phyloP scores from a whole-genome alignment of 148 eudicot species.

The Oxyria digyna region DNA sequence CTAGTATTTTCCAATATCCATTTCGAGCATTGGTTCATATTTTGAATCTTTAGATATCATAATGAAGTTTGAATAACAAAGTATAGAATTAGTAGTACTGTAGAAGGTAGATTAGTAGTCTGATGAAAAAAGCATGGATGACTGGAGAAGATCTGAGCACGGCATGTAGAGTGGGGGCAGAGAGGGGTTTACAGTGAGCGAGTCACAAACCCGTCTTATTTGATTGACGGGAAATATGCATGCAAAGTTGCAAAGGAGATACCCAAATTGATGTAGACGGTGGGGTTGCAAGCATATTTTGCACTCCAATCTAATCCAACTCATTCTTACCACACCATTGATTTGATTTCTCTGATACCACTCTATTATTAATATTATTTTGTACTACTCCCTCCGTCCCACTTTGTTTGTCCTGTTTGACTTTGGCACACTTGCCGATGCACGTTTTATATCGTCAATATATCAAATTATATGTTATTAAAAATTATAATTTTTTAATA shows the following conservation, averaged over 20 bases:
- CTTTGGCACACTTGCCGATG: no score
- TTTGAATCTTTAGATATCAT: background rate
- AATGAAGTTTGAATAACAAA: background rate
- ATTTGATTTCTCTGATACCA: constrained; percentile 7
- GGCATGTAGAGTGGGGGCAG: constrained; percentile 2
- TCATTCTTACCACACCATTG: background rate
- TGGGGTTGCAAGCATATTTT: background rate
- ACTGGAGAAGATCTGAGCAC: constrained; percentile 9
- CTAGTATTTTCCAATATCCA: no score
- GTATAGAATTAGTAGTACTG: background rate
- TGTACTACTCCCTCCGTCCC: no score
- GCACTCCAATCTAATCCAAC: constrained; percentile 1
- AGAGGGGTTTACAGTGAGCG: constrained; percentile 1
- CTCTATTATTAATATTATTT: background rate
- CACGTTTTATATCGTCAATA: no score
- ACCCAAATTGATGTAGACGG: background rate
- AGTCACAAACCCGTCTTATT: constrained; percentile 6
- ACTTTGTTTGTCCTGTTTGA: no score
- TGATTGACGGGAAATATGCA: constrained; percentile 8
- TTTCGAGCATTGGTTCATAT: no score
- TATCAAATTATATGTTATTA: no score
- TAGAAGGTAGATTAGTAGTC: background rate
- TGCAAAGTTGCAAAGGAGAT: constrained; percentile 4
- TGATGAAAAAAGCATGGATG: constrained; percentile 3
- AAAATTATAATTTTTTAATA: no score